phyloP scores from a whole-genome alignment of 2,329 filamentous ascomycete genomes.

The Venturia aucupariae region DNA sequence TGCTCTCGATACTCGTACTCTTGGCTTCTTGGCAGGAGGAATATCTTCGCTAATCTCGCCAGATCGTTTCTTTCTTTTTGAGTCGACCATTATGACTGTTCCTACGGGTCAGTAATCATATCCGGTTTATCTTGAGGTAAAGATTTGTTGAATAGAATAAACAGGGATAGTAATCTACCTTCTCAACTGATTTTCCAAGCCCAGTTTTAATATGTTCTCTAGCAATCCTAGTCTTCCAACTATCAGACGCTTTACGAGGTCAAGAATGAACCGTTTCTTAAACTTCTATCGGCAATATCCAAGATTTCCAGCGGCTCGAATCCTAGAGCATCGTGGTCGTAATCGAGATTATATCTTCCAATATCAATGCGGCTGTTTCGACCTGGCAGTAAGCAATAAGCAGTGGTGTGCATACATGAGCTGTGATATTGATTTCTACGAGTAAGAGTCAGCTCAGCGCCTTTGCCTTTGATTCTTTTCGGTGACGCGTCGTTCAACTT shows the following conservation, averaged over 20 bases:
- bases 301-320: background rate
- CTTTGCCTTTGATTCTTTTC: background rate
- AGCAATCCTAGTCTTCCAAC: background rate
- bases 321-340: background rate
- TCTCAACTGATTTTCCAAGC: background rate
- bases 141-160: background rate
- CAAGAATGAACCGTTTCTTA: background rate
- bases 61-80: slow-evolving; percentile 6
- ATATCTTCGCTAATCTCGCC: background rate
- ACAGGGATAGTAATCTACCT: background rate
- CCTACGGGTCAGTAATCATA: background rate
- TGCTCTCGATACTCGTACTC: slow-evolving; percentile 18
- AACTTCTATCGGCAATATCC: background rate
- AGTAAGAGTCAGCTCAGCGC: background rate
- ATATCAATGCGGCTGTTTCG: background rate
- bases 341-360: background rate
- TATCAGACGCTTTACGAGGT: background rate
- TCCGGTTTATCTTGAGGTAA: background rate
- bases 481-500: background rate
- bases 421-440: background rate
- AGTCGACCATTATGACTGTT: background rate
- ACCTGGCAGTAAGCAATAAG: background rate
- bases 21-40: slow-evolving; percentile 4
- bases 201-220: background rate
- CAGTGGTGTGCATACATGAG: background rate